Evolutionary conservation across 176 grass and related monocot species (phyloP).

Genomic region (Cenchrus purpureus): DNA sequence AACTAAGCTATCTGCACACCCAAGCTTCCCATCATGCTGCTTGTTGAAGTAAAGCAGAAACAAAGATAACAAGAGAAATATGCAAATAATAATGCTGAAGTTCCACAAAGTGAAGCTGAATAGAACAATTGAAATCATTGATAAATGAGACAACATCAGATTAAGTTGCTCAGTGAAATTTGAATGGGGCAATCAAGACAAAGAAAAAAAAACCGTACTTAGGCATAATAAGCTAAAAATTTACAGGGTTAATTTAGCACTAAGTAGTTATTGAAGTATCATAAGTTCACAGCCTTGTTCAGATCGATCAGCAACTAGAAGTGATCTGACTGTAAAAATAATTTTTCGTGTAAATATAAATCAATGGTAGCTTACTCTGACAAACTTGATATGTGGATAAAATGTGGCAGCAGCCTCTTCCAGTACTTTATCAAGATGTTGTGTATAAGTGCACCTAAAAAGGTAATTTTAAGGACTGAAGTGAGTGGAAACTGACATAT

Average conservation of each 20-base stretch:
- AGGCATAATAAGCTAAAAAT: background rate
- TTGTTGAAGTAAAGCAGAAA: background rate
- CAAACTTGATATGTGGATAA: constrained; percentile 79
- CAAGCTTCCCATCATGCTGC: background rate
- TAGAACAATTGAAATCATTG: background rate
- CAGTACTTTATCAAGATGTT: constrained; percentile 84
- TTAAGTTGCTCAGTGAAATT: background rate
- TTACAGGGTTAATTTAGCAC: constrained; percentile 17
- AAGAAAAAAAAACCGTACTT: background rate
- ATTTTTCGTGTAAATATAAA: background rate
- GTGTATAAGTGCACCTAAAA: constrained; percentile 79
- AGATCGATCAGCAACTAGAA: background rate
- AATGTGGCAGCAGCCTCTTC: constrained; percentile 87
- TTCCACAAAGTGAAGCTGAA: constrained; percentile 2
- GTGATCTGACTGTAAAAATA: background rate
- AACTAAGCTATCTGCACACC: constrained; percentile 18
- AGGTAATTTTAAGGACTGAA: constrained; percentile 34
- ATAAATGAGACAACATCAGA: background rate
- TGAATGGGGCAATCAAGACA: background rate
- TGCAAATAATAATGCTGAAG: background rate
- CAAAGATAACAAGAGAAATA: background rate
- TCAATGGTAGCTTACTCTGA: constrained; percentile 58
- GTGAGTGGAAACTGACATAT: constrained; percentile 8
- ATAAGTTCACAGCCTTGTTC: background rate
- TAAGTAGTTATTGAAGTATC: background rate